Evolutionary conservation across 2,329 filamentous ascomycete genomes (phyloP).

Genomic region (Pyricularia sp.): DNA sequence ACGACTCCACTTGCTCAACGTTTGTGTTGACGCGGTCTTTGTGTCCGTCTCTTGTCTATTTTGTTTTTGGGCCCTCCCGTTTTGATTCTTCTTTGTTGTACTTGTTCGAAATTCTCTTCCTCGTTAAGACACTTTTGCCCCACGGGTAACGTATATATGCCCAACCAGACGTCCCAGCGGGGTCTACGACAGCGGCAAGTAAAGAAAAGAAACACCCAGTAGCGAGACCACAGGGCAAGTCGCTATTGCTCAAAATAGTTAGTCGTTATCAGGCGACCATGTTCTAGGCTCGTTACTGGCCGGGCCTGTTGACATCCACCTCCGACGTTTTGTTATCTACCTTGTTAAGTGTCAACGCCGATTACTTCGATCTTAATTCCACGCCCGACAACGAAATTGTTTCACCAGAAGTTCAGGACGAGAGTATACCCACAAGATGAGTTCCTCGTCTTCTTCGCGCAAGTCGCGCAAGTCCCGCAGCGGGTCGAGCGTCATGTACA

Average conservation of each 20-base stretch:
- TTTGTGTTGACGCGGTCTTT: background rate
- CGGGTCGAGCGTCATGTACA: slow-evolving; percentile 42
- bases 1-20: background rate
- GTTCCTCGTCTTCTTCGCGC: slow-evolving; percentile 23
- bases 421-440: slow-evolving; percentile 8
- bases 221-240: background rate
- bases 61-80: background rate
- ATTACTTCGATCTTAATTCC: background rate
- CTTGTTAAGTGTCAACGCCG: background rate
- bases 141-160: background rate
- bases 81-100: background rate
- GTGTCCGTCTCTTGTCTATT: background rate
- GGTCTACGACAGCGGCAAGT: background rate
- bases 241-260: background rate
- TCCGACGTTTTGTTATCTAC: background rate
- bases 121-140: background rate
- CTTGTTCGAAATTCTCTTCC: background rate
- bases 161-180: background rate
- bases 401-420: background rate
- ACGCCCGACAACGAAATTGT: background rate
- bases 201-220: background rate
- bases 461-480: slow-evolving; percentile 35
- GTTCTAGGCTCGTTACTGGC: background rate
- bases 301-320: background rate
- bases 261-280: background rate